Evolutionary conservation across 805 yeast species (phyloP).

Genomic region (Grigorovia jiainica): DNA sequence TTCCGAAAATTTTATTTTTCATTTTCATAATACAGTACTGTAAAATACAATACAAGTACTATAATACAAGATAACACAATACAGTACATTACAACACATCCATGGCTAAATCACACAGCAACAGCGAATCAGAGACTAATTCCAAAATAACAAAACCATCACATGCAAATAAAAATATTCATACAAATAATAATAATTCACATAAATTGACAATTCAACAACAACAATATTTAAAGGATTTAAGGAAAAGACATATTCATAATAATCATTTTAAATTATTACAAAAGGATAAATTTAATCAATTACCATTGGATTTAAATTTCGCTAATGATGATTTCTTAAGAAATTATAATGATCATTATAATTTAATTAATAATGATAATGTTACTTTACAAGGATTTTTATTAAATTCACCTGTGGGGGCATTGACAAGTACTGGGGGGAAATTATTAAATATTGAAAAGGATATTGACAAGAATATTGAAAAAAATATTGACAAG

Average conservation of each 20-base stretch:
- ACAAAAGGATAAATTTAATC: neutral
- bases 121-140: conserved; percentile 22
- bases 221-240: conserved; percentile 58
- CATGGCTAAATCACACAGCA: conserved; percentile 11
- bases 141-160: neutral
- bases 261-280: conserved; percentile 54
- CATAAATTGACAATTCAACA: conserved; percentile 47
- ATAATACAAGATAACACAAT: no score
- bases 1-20: neutral
- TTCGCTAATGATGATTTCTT: conserved; percentile 32
- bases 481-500: no score
- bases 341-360: conserved; percentile 57
- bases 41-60: no score
- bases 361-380: conserved; percentile 46
- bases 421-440: conserved; percentile 48
- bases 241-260: conserved; percentile 56
- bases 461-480: no score
- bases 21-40: neutral
- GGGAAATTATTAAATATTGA: no score
- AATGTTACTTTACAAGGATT: conserved; percentile 62
- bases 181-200: conserved; percentile 1
- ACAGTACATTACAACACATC: neutral
- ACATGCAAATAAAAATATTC: neutral
- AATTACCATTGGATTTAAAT: neutral
- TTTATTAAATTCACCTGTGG: conserved; percentile 60